phyloP scores from a whole-genome alignment of 306 rosid genomes.

The Gastrolobium villosum region DNA sequence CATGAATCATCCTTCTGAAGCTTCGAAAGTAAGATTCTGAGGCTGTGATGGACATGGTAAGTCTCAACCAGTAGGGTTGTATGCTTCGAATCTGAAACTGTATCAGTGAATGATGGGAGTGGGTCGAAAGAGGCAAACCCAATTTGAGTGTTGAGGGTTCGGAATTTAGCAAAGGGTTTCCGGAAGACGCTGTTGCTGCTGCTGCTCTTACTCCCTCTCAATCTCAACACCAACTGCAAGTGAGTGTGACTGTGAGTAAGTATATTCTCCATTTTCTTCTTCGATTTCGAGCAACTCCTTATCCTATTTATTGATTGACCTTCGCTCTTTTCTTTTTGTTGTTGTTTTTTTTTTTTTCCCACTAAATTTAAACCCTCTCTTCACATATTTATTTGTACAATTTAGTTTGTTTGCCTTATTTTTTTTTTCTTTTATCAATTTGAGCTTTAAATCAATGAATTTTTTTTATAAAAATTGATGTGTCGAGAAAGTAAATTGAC shows the following conservation, averaged over 20 bases:
- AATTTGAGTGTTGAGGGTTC: constrained; percentile 38
- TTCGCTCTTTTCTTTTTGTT: not conserved
- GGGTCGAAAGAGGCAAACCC: constrained; percentile 24
- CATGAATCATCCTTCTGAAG: constrained; percentile 50
- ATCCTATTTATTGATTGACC: not conserved
- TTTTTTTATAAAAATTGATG: too few relatives aligned
- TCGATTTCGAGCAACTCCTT: not conserved
- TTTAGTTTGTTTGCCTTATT: too few relatives aligned
- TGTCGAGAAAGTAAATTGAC: too few relatives aligned
- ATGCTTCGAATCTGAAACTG: constrained; percentile 55
- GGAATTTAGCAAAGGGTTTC: constrained; percentile 42
- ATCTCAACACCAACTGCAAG: not conserved
- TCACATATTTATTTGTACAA: not conserved
- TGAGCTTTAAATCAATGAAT: too few relatives aligned
- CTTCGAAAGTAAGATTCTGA: constrained; percentile 55
- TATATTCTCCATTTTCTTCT: constrained; percentile 32
- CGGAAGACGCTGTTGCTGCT: constrained; percentile 23
- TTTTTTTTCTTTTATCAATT: too few relatives aligned
- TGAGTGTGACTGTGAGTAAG: not conserved
- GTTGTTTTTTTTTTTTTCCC: too few relatives aligned
- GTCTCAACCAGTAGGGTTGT: constrained; percentile 63
- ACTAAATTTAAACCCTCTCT: not conserved
- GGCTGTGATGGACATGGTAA: constrained; percentile 58
- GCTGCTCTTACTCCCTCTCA: not conserved
- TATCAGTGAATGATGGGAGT: constrained; percentile 19